phyloP scores from a whole-genome alignment of 306 rosid genomes.

The Prunus armeniaca region DNA sequence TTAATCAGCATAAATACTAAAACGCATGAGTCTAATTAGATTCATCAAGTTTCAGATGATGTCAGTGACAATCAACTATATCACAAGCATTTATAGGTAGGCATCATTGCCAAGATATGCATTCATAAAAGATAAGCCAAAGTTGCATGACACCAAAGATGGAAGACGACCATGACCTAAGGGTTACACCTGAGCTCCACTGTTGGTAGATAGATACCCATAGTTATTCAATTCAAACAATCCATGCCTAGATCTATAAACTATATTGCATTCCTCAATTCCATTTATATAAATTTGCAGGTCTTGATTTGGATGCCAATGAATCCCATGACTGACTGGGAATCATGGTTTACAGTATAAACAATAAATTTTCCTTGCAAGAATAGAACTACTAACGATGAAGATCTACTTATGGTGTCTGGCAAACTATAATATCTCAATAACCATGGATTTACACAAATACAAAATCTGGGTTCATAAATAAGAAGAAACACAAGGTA shows the following conservation, averaged over 20 bases:
- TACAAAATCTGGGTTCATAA: background rate
- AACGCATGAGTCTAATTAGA: background rate
- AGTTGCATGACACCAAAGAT: conserved; percentile 1
- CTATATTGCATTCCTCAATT: background rate
- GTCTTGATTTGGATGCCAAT: background rate
- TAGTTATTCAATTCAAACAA: background rate
- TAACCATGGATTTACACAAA: background rate
- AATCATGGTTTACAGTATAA: background rate
- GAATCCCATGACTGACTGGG: background rate
- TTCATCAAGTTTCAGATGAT: conserved; percentile 2
- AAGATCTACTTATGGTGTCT: background rate
- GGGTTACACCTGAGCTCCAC: background rate
- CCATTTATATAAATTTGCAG: background rate
- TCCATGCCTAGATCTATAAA: background rate
- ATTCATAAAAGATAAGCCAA: background rate
- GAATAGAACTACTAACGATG: background rate
- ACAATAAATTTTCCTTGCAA: background rate
- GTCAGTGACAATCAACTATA: background rate
- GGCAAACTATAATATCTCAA: background rate
- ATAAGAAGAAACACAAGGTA: background rate
- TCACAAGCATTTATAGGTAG: background rate
- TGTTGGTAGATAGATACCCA: background rate
- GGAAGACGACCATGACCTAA: background rate
- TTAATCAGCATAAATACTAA: conserved; percentile 20
- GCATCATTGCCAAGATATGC: background rate